These are phyloP conservation scores for Clonostachys sp. DNA, from an alignment of 2,329 filamentous ascomycete species.

Conservation along the genomic window DNA sequence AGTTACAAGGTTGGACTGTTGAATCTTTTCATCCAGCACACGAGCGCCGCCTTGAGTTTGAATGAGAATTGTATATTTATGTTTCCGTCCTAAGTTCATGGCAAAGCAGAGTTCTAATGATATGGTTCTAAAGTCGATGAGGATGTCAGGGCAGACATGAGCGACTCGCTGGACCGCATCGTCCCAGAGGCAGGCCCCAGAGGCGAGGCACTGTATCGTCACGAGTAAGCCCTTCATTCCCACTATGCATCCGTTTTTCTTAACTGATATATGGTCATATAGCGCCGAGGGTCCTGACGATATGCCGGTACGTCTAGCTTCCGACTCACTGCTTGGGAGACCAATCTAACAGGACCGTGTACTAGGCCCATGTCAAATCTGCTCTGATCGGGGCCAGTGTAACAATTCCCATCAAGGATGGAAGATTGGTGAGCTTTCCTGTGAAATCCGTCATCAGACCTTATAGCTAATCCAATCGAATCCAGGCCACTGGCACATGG, in stretches of 20 bases:
- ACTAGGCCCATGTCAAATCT: slow-evolving; percentile 84
- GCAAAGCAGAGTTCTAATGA: neutral
- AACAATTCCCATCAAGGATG: slow-evolving; percentile 85
- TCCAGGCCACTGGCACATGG: slow-evolving; percentile 63
- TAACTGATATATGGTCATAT: neutral
- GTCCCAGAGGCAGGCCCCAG: slow-evolving; percentile 72
- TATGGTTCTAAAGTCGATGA: slow-evolving; percentile 35
- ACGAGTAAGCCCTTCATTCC: slow-evolving; percentile 35
- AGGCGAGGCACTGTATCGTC: slow-evolving; percentile 73
- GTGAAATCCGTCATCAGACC: neutral
- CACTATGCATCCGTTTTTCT: neutral
- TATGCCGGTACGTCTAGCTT: slow-evolving; percentile 65
- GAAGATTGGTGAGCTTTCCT: slow-evolving; percentile 55
- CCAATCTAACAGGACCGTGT: neutral
- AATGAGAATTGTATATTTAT: slow-evolving; percentile 76
- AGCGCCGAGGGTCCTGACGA: slow-evolving; percentile 85
- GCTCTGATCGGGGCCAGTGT: slow-evolving; percentile 85
- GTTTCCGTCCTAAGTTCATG: slow-evolving; percentile 31
- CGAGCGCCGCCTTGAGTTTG: slow-evolving; percentile 80
- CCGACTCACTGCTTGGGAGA: neutral
- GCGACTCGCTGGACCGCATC: slow-evolving; percentile 85
- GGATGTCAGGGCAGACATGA: slow-evolving; percentile 92
- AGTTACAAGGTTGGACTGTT: slow-evolving; percentile 82
- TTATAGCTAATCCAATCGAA: neutral
- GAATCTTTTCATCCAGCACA: slow-evolving; percentile 93